A percentile compares a stretch with the other conserved stretches of the same genome.
Evolutionary conservation across 148 eudicot genomes (phyloP).

Genomic region (Arbutus unedo): DNA sequence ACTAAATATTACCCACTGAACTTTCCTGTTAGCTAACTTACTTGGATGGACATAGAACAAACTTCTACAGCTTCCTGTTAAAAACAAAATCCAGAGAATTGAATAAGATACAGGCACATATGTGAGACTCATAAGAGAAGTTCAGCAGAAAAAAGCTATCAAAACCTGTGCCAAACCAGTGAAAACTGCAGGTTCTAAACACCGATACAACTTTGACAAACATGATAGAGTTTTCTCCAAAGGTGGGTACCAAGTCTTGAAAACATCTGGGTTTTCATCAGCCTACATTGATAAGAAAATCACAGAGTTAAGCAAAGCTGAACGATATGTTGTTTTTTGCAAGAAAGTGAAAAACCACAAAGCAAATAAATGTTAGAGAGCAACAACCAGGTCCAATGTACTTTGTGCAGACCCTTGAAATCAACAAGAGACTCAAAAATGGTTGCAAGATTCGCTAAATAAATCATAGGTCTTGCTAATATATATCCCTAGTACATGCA

Average conservation of each 20-base stretch:
- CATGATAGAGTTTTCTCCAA: constrained; percentile 89
- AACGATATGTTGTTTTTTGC: neutral
- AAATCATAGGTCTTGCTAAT: too few relatives aligned
- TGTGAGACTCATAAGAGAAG: neutral
- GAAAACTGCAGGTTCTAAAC: constrained; percentile 82
- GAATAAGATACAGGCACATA: constrained; percentile 10
- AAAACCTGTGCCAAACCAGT: constrained; percentile 98
- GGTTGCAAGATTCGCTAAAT: too few relatives aligned
- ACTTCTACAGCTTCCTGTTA: constrained; percentile 97
- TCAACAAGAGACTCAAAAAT: neutral
- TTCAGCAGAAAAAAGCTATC: neutral
- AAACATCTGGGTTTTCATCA: constrained; percentile 59
- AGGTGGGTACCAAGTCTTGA: constrained; percentile 86
- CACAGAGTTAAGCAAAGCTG: neutral
- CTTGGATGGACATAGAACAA: constrained; percentile 86
- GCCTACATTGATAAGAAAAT: constrained; percentile 40
- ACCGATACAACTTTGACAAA: constrained; percentile 76
- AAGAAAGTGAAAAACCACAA: neutral
- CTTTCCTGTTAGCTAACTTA: constrained; percentile 31
- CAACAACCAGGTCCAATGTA: neutral
- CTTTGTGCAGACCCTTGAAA: neutral
- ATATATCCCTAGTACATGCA: neutral
- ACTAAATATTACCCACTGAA: neutral
- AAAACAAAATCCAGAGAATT: constrained; percentile 21
- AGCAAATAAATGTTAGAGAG: neutral